Base-by-base conservation (phyloP, 192 early-diverging fungal species). In the Diversispora eburnea region DNA sequence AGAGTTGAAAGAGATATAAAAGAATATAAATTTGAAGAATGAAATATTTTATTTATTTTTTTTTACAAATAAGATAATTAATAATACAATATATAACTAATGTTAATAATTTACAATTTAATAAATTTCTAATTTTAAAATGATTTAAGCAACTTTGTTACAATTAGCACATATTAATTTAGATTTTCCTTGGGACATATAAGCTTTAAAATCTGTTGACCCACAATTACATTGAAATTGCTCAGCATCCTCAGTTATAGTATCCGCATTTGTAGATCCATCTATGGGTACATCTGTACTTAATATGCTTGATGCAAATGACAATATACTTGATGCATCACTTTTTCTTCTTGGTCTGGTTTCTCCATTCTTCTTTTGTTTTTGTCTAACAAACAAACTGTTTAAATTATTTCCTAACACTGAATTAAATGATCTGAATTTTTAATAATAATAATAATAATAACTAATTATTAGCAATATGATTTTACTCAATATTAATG, bases 251-350 rank as follows among this genome's bases (percentile, higher is more conserved):
- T 46, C 70, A 6, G 20, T n/a, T 19, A 33, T 48, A 64, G 25
- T 33, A 33, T 33, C 25, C 25, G 25, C 2, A 33, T 33, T 33
- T 33, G 25, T 33, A 2, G 25, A 33, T 33, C 25, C 47, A 41
- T 49, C 5, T 45, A 3, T 19, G 1, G 25, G 9, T 8, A 5
- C 15, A 47, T 71, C 69, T 12, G 25, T 19, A 60, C 69, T 71
- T 25, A 59, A 13, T 43, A 42, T 10, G 43, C 72, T 73, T 48
- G 60, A 43, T 51, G 45, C 17, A 19, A n/a, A 7, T 48, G 72
- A 73, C 42, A 52, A 63, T 20, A 73, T 9, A 63, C 72, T 73
- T 19, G 70, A 72, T 52, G 60, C 72, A 59, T 73, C 72, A 55
- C 72, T 73, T 59, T 63, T 49, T 63, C 72, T 58, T 52, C 72